Evolutionary conservation across 495 filamentous ascomycete species (phyloP), one percentile per base, ranked within the genome.

Genomic region (Staphylotrichum longicolle): DNA sequence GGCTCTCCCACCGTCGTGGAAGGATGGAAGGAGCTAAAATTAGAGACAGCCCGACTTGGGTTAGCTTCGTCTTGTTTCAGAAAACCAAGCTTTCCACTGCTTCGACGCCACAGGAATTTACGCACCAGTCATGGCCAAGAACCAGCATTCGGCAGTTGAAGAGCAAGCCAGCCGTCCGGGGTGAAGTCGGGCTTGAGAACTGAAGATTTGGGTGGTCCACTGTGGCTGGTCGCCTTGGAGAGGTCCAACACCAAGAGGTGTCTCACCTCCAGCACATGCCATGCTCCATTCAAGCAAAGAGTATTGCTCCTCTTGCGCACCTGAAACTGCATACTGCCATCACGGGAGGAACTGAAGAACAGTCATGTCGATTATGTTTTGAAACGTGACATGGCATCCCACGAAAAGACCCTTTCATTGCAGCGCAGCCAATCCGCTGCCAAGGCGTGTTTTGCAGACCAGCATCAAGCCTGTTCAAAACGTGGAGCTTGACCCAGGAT

Each of bases 391-490:
- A 53, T 40, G 14, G 7, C 34, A 7, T 40, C 5, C 6, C 35
- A 53, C 14, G 20, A 27, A 52, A 10, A 7, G 11, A 20, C 33
- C 49, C 33, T 27, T 52, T 41, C 52, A 41, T 41, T 53, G 3
- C 11, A 12, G 15, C 10, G 7, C 52, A 41, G 10, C 52, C 52
- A 42, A 54, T 54, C 37, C 4, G 9, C 39, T 32, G 52, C 37
- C n/a, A 30, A 9, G 50, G 50, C 15, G 15, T 40, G 40, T 53
- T 53, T 14, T 2, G 49, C 10, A 14, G 7, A 30, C 39, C 41
- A 20, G 54, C 54, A 39, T 57, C n/a, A 35, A 47, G 54, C 54
- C 33, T 55, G 42, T 48, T 14, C 8, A 57, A 34, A 47, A 34
- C 53, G 40, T 55, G 53, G 53, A 15, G 39, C n/a, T 2, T 9